Conservation (phyloP, 768 basidiomycete genomes). For the Crassisporium funariophilum region DNA sequence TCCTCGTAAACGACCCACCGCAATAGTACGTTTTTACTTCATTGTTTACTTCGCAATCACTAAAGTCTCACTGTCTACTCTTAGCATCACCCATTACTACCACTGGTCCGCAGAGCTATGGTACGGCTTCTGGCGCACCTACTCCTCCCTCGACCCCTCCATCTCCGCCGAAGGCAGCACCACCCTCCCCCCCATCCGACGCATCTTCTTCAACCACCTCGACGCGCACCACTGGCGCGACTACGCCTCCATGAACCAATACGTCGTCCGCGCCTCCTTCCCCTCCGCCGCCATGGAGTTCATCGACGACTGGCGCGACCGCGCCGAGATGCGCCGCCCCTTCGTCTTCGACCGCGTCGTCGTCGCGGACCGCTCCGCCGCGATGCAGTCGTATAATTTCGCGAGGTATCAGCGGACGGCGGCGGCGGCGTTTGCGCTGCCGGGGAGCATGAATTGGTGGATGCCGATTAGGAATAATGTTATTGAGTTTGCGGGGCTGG, state of each 20-base stretch:
- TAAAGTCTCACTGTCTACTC: not conserved
- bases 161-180: conserved; percentile 71
- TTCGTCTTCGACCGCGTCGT: conserved; percentile 88
- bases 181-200: conserved; percentile 69
- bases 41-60: not conserved
- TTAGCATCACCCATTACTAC: conserved; percentile 88
- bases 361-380: conserved; percentile 83
- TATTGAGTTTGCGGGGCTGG: conserved; percentile 67
- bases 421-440: conserved; percentile 71
- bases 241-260: conserved; percentile 90
- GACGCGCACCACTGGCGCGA: conserved; percentile 86
- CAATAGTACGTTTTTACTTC: conserved; percentile 65
- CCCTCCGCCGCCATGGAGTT: conserved; percentile 84
- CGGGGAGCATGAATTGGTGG: conserved; percentile 86
- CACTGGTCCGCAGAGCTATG: conserved; percentile 93
- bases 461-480: conserved; percentile 72
- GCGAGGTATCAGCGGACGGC: conserved; percentile 75
- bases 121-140: conserved; percentile 92
- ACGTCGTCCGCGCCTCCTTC: conserved; percentile 77
- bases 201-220: conserved; percentile 75
- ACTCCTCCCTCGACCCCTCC: conserved; percentile 74
- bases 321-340: conserved; percentile 64
- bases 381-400: conserved; percentile 72
- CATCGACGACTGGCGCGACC: conserved; percentile 81
- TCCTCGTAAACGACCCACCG: conserved; percentile 80